Base-by-base conservation (phyloP, 1,284 basidiomycete genomes). In the Sporisorium scitamineum region DNA sequence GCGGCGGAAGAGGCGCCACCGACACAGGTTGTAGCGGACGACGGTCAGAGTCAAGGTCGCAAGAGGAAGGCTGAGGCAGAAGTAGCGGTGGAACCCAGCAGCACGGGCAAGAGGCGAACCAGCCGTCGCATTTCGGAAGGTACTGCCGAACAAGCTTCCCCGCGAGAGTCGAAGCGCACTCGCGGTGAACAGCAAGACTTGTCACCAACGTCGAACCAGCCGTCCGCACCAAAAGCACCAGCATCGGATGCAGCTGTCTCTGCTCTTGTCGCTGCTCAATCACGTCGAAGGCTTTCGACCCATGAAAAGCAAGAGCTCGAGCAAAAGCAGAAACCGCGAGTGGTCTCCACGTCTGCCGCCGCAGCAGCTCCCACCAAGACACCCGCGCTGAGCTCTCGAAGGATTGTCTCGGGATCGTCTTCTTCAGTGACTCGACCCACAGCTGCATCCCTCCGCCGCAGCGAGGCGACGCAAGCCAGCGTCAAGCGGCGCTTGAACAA, bases 231-330 rank as follows among this genome's bases (percentile, higher is more conserved):
- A 16, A 24, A 16, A 16, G 24, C 37, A 3, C 22, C 51, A 11
- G 13, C 34, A 2, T 29, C 42, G 8, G 48, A 34, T 27, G 32
- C 61, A n/a, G n/a, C 59, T n/a, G 34, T 37, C 31, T 3, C 34
- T 10, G 54, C 47, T 9, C 39, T n/a, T 13, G 44, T 37, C 9
- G 51, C 44, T 18, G 54, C 56, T 37, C 64, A 63, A 26, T 62
- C 65, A 22, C 54, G 57, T n/a, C 64, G 70, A 37, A 54, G 70
- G 39, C 64, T 67, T 5, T 73, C 70, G 9, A 73, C 70, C 2
- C 63, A 65, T 8, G 70, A 73, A 31, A 73, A 73, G 44, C 56
- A 61, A 24, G 65, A 73, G 39, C 34, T 67, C 11, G 70, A 72
- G 11, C 64, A 59, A 13, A 42, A 45, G 34, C 58, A 56, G 26